These are phyloP conservation scores for grape (Vitis vinifera) DNA, from an alignment of 164 flowering plant genomes.

Conservation along the genomic window DNA sequence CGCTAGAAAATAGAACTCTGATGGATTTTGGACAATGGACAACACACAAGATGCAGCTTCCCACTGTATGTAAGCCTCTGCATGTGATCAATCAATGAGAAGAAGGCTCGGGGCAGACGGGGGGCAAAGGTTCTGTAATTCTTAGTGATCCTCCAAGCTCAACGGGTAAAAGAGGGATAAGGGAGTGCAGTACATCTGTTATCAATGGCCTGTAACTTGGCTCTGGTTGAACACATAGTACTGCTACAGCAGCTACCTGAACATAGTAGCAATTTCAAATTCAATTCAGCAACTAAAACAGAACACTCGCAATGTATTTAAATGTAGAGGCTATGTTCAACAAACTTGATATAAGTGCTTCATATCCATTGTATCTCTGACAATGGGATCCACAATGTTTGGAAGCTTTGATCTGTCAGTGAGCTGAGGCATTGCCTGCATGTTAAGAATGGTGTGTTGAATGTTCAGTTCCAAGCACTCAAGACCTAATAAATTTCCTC, in stretches of 20 bases:
- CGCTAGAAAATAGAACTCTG: not conserved
- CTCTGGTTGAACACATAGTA: conserved; percentile 60
- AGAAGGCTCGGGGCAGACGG: not conserved
- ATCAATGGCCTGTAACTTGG: conserved; percentile 67
- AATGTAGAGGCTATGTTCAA: not conserved
- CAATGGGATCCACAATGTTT: conserved; percentile 80
- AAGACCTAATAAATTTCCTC: not conserved
- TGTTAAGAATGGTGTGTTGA: not conserved
- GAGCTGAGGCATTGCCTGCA: conserved; percentile 95
- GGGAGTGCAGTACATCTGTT: conserved; percentile 64
- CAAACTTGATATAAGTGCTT: conserved; percentile 53
- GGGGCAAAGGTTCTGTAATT: conserved; percentile 21
- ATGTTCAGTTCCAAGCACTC: not conserved
- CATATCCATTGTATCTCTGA: conserved; percentile 76
- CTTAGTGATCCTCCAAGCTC: conserved; percentile 62
- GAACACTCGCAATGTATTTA: not conserved
- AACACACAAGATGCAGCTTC: no score
- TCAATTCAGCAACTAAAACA: not conserved
- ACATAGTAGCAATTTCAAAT: not conserved
- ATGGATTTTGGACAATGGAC: not conserved
- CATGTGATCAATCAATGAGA: not conserved
- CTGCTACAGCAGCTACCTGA: conserved; percentile 70
- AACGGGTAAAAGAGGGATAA: conserved; percentile 57
- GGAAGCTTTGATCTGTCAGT: conserved; percentile 95
- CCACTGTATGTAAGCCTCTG: no score